These are phyloP conservation scores for Termitomyces sp. DNA, from an alignment of 768 basidiomycete species.

Conservation along the genomic window DNA sequence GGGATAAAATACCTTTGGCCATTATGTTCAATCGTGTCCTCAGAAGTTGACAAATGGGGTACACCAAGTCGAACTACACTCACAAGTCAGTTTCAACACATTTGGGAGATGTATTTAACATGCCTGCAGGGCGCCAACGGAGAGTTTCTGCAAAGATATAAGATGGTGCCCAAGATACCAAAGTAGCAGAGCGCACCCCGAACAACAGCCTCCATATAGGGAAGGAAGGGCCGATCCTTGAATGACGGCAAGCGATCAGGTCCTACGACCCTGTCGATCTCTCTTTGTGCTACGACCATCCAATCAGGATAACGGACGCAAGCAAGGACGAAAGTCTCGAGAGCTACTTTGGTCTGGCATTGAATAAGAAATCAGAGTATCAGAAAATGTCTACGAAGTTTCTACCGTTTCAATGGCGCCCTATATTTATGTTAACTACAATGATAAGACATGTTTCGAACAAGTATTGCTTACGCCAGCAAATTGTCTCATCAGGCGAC, in stretches of 20 bases:
- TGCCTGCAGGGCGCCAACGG: neutral
- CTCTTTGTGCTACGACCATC: neutral
- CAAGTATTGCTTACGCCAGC: neutral
- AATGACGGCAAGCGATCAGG: neutral
- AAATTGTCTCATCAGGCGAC: neutral
- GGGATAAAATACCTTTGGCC: neutral
- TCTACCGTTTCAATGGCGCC: neutral
- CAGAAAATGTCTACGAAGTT: neutral
- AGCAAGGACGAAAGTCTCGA: neutral
- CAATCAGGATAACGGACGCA: neutral
- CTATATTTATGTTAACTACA: neutral
- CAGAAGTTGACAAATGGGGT: neutral
- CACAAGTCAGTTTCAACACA: neutral
- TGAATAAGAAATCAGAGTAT: neutral
- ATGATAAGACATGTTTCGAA: neutral
- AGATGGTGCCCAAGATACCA: neutral
- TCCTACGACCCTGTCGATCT: neutral
- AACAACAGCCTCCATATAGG: neutral
- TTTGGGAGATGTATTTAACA: neutral
- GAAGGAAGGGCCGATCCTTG: neutral
- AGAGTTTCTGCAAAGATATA: neutral
- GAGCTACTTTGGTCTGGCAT: neutral
- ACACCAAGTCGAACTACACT: neutral
- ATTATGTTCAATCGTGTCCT: neutral
- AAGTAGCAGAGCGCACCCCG: neutral